Percentiles rank a stretch among this genome's conserved stretches.
Evolutionary conservation across 2,329 filamentous ascomycete genomes (phyloP).

Genomic region (Diatrype stigma): DNA sequence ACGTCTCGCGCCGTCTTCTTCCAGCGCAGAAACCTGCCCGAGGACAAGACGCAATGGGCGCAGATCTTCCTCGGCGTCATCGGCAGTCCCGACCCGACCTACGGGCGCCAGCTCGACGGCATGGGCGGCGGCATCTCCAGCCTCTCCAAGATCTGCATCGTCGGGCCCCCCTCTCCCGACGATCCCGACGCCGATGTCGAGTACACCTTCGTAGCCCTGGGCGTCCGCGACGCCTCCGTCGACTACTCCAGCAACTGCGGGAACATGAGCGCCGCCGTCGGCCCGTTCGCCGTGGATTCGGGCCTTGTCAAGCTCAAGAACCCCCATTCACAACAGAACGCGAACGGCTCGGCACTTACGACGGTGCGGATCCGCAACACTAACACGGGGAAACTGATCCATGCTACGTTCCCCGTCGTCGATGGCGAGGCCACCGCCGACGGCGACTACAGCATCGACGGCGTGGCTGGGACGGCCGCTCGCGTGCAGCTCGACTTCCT

Average conservation of each 20-base stretch:
- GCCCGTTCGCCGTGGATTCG: constrained; percentile 44
- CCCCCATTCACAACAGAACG: too few species aligned
- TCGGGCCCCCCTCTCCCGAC: constrained; percentile 44
- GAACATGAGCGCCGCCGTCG: constrained; percentile 55
- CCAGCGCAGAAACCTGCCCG: neutral
- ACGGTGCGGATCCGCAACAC: constrained; percentile 28
- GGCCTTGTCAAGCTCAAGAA: too few species aligned
- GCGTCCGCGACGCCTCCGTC: constrained; percentile 46
- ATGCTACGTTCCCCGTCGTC: constrained; percentile 32
- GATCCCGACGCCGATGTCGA: constrained; percentile 23
- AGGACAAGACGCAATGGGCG: neutral
- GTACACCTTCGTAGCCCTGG: constrained; percentile 44
- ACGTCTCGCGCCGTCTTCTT: constrained; percentile 1
- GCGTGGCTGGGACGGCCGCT: constrained; percentile 33
- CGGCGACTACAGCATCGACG: constrained; percentile 36
- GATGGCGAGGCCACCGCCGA: constrained; percentile 15
- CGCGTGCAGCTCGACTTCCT: constrained; percentile 35
- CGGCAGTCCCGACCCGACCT: constrained; percentile 43
- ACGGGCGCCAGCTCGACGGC: constrained; percentile 68
- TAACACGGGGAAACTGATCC: constrained; percentile 30
- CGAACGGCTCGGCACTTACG: too few species aligned
- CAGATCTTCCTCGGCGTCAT: neutral
- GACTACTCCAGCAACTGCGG: constrained; percentile 59
- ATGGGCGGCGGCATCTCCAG: constrained; percentile 66
- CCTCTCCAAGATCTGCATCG: constrained; percentile 67